Conservation (phyloP, 495 filamentous ascomycete species). For the Aspergillus conjunctus region DNA sequence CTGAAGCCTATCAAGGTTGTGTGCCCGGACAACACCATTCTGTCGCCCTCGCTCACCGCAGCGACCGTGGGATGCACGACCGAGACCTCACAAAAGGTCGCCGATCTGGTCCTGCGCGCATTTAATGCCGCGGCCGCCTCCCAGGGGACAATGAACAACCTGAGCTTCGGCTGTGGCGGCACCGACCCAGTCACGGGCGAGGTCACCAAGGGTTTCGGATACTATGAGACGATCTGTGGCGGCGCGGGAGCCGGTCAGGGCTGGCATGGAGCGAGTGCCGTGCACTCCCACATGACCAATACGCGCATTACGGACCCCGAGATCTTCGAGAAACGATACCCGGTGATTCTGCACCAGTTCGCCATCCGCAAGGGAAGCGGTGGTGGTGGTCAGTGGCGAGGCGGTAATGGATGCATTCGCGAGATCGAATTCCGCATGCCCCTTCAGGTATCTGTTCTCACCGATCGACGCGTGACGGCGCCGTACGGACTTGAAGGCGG, state of each 20-base stretch:
- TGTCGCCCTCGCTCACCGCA: slow-evolving; percentile 77
- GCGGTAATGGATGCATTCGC: slow-evolving; percentile 40
- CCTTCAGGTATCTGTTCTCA: slow-evolving; percentile 83
- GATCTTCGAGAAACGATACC: slow-evolving; percentile 89
- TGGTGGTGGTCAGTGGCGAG: slow-evolving; percentile 31
- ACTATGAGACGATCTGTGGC: slow-evolving; percentile 93
- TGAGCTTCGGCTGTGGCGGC: slow-evolving; percentile 45
- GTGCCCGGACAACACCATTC: slow-evolving; percentile 76
- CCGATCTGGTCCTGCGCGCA: slow-evolving; percentile 83
- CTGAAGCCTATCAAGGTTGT: slow-evolving; percentile 77
- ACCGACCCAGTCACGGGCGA: slow-evolving; percentile 30
- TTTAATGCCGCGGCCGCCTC: slow-evolving; percentile 83
- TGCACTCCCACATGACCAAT: slow-evolving; percentile 96
- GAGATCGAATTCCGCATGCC: slow-evolving; percentile 48
- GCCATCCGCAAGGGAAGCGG: slow-evolving; percentile 64
- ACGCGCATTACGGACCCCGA: slow-evolving; percentile 93
- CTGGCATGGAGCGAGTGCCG: slow-evolving; percentile 83
- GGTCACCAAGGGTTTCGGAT: slow-evolving; percentile 69
- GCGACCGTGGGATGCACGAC: slow-evolving; percentile 84
- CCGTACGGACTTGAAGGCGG: slow-evolving; percentile 62
- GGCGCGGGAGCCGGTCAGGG: slow-evolving; percentile 78
- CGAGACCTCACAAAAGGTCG: slow-evolving; percentile 77
- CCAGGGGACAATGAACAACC: slow-evolving; percentile 87
- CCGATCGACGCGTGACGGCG: slow-evolving; percentile 78
- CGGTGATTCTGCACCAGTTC: slow-evolving; percentile 80